Base-by-base conservation (phyloP, 192 early-diverging fungal genomes). In the Coemansia sp. region DNA sequence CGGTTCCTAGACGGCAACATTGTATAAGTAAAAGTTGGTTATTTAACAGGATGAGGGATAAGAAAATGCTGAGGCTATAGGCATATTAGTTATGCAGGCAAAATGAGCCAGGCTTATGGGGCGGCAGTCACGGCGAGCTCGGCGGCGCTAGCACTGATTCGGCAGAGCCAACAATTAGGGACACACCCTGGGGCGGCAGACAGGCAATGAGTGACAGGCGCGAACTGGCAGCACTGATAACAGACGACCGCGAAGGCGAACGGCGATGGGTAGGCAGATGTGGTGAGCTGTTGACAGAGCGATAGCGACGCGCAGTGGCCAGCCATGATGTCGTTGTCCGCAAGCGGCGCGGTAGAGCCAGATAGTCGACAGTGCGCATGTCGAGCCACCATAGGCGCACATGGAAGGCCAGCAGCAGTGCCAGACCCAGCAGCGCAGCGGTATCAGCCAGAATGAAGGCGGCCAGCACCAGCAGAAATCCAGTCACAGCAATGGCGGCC, bases 371-470 rank as follows among this genome's bases (percentile, higher is more conserved):
- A 5, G 80, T 74, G 51, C 61, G 65, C 68, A 74, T 68, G 58
- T 62, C 60, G 28, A 50, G 46, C 56, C 68, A 71, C 64, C 74
- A 64, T 26, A 77, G 50, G 55, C 63, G 70, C 14, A 66, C 37
- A 44, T 82, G 80, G 59, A 77, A 74, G 14, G 40, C 68, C 31
- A 82, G 62, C 15, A 82, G 65, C 49, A 71, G 50, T 1, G 60
- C 19, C 22, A 77, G 44, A n/a, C 68, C 80, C 19, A 68, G 31
- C 10, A 74, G 49, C 0, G 63, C 68, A 2, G n/a, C 54, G 47
- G 71, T 55, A 22, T 65, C 65, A 6, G 68, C 44, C 23, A 77
- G 48, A 21, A 71, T 62, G 42, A 60, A 72, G 12, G 68, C 28
- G 12, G 55, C 68, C 19, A 82, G 61, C 42, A 69, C 34, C 2